These are phyloP conservation scores for Aureobasidium sp. DNA, from an alignment of 2,329 filamentous ascomycete genomes.

Conservation along the genomic window DNA sequence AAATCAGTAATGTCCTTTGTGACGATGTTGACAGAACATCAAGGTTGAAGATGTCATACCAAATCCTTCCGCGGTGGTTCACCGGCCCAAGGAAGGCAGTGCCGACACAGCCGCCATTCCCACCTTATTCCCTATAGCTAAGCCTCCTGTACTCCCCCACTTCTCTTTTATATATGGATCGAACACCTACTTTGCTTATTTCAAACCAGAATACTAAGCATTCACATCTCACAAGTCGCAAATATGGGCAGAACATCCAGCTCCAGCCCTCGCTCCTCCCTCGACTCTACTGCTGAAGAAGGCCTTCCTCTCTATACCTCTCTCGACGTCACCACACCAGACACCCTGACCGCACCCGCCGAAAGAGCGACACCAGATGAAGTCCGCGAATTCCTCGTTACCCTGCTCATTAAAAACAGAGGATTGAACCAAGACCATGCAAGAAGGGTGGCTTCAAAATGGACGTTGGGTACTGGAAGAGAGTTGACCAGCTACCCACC, in stretches of 20 bases:
- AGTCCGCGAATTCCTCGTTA: constrained; percentile 13
- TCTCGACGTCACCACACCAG: neutral
- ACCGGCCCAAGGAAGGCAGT: neutral
- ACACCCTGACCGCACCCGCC: neutral
- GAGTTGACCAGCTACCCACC: constrained; percentile 13
- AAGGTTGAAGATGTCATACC: neutral
- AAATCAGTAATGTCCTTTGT: too few species aligned
- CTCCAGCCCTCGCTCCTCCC: neutral
- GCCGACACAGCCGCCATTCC: neutral
- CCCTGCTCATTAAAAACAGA: constrained; percentile 1
- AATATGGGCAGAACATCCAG: neutral
- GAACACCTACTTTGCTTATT: too few species aligned
- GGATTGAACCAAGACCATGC: constrained; percentile 9
- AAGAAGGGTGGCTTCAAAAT: constrained; percentile 12
- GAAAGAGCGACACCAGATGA: constrained; percentile 13
- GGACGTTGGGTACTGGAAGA: constrained; percentile 15
- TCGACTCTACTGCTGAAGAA: neutral
- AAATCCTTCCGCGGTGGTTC: neutral
- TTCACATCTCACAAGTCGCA: neutral
- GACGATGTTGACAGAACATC: too few species aligned
- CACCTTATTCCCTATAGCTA: neutral
- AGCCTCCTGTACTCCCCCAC: neutral
- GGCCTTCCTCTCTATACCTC: neutral
- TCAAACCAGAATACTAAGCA: too few species aligned
- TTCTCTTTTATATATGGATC: neutral